Evolutionary conservation across 2,329 filamentous ascomycete species (phyloP).

Genomic region (Geosmithia morbida): DNA sequence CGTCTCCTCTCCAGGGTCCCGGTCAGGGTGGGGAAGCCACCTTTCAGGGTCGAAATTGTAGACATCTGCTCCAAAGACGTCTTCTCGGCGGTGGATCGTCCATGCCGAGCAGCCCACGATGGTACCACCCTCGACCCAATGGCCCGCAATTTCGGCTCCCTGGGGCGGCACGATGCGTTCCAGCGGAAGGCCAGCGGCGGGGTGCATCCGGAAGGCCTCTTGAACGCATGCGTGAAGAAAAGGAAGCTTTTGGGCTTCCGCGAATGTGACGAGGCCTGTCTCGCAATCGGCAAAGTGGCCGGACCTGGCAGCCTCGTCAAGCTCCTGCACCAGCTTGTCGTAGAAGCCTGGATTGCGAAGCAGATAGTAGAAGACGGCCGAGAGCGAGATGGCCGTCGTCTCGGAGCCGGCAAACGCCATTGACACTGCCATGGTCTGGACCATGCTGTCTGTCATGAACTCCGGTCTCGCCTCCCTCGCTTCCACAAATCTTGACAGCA

Average conservation of each 20-base stretch:
- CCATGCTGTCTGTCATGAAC: conserved; percentile 56
- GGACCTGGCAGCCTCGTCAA: conserved; percentile 3
- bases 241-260: conserved; percentile 23
- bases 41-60: conserved; percentile 22
- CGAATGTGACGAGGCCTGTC: conserved; percentile 13
- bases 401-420: conserved; percentile 24
- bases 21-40: conserved; percentile 15
- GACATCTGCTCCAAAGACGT: conserved; percentile 17
- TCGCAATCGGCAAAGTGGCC: too few species aligned
- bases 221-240: conserved; percentile 40
- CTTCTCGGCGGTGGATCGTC: conserved; percentile 17
- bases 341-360: conserved; percentile 14
- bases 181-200: conserved; percentile 31
- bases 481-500: conserved; percentile 41
- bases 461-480: conserved; percentile 52
- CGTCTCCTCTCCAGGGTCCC: conserved; percentile 3
- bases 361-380: conserved; percentile 27
- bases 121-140: conserved; percentile 5
- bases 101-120: conserved; percentile 20
- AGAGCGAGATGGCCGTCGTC: conserved; percentile 33
- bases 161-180: conserved; percentile 29
- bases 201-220: conserved; percentile 34
- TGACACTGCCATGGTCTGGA: conserved; percentile 46
- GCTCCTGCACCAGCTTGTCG: conserved; percentile 9
- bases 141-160: conserved; percentile 23